phyloP scores from a whole-genome alignment of 2,329 filamentous ascomycete genomes.

The Colletotrichum sp. region DNA sequence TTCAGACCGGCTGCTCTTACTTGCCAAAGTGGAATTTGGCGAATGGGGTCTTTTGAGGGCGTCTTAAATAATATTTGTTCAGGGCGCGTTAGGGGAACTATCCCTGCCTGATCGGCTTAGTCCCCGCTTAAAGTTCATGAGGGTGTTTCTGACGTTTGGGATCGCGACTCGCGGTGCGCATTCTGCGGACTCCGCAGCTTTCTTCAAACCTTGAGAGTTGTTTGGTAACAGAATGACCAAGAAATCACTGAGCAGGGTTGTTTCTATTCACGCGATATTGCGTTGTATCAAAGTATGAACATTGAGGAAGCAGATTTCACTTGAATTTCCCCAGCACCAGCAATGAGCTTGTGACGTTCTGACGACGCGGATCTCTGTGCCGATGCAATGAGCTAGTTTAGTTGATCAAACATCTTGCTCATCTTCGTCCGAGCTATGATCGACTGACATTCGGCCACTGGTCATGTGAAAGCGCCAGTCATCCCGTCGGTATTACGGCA shows the following conservation, averaged over 20 bases:
- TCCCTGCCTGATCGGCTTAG: not conserved
- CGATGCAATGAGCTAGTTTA: not conserved
- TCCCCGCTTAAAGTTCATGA: not conserved
- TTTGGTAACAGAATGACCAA: not conserved
- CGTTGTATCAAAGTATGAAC: too few relatives aligned
- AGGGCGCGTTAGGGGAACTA: not conserved
- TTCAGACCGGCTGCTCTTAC: not conserved
- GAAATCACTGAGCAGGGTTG: too few relatives aligned
- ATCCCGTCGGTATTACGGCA: not conserved
- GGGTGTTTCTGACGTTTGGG: not conserved
- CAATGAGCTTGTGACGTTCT: too few relatives aligned
- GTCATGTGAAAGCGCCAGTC: not conserved
- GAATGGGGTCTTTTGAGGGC: not conserved
- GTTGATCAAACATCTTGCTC: not conserved
- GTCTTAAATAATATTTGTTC: not conserved
- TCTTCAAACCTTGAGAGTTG: not conserved
- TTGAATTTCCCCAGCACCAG: too few relatives aligned
- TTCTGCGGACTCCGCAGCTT: not conserved
- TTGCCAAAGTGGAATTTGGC: accelerated
- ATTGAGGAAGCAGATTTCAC: too few relatives aligned
- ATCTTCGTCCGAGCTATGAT: not conserved
- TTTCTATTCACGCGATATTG: too few relatives aligned
- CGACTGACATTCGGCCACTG: not conserved
- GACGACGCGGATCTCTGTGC: not conserved
- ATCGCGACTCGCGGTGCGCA: not conserved